phyloP scores from a whole-genome alignment of 192 early-diverging fungal species.

The Backusella westeae region DNA sequence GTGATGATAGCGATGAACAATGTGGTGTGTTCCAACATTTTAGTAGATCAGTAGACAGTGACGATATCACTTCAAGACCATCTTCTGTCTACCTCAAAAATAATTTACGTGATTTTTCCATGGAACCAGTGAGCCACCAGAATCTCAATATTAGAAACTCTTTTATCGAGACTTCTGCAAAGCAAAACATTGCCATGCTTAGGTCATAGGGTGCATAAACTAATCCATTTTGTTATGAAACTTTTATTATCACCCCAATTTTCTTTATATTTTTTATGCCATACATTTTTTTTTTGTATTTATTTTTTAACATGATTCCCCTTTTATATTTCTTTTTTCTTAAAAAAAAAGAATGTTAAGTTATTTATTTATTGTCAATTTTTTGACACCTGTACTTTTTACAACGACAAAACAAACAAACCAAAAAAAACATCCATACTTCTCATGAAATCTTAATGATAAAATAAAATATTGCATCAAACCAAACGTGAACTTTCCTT shows the following conservation, averaged over 20 bases:
- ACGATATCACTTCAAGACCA: neutral
- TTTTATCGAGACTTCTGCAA: neutral
- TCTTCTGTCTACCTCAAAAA: constrained; percentile 1
- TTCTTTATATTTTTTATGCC: neutral
- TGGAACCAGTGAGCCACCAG: neutral
- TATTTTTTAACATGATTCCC: neutral
- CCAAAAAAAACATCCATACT: neutral
- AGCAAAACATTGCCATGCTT: neutral
- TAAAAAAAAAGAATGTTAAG: neutral
- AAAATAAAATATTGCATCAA: constrained; percentile 1
- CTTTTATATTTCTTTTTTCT: neutral
- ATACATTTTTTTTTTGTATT: constrained; percentile 3
- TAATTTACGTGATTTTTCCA: neutral
- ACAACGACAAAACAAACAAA: neutral
- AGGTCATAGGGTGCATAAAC: constrained; percentile 2
- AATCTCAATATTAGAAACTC: constrained; percentile 9
- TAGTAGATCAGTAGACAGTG: neutral
- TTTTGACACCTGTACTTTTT: neutral
- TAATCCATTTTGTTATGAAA: neutral
- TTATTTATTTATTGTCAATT: constrained; percentile 3
- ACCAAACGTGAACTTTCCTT: neutral
- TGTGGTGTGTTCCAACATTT: neutral
- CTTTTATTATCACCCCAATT: neutral
- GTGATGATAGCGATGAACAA: neutral
- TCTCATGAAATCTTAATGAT: neutral